These are phyloP conservation scores for Chrysochromulina tobinii DNA, from an alignment of 78 protist genomes.

Conservation along the genomic window DNA sequence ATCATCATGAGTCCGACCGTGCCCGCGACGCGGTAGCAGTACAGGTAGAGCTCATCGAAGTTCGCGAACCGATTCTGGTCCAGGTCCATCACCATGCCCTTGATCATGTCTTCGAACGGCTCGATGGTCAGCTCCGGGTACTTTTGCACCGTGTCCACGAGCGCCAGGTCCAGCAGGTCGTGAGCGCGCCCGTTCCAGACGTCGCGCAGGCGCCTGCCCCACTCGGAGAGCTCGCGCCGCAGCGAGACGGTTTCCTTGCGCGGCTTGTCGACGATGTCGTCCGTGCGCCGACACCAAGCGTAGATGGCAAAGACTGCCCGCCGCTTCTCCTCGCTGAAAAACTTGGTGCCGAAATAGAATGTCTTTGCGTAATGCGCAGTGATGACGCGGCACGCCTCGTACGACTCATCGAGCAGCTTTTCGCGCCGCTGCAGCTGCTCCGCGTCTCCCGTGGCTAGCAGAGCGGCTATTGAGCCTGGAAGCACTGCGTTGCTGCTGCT, in stretches of 20 bases:
- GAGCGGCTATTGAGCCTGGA: no score
- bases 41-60: slow-evolving; percentile 38
- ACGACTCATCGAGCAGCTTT: not conserved
- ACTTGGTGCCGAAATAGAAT: slow-evolving; percentile 29
- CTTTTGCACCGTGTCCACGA: not conserved
- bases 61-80: not conserved
- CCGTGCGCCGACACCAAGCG: slow-evolving; percentile 49
- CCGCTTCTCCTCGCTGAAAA: not conserved
- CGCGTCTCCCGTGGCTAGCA: no score
- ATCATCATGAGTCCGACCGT: slow-evolving; percentile 49
- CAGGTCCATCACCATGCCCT: slow-evolving; percentile 48
- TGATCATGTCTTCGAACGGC: slow-evolving; percentile 37
- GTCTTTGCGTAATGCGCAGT: slow-evolving; percentile 28
- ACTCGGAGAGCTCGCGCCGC: not conserved
- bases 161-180: not conserved
- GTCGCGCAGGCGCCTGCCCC: not conserved
- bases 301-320: slow-evolving; percentile 42
- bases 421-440: no score
- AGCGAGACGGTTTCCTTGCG: not conserved
- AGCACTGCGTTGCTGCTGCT: no score
- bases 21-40: slow-evolving; percentile 52
- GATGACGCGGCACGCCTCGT: not conserved
- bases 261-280: slow-evolving; percentile 51
- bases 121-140: not conserved
- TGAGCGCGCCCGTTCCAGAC: not conserved